Evolutionary conservation across 495 filamentous ascomycete species (phyloP).

Genomic region (Aspergillus campestris): DNA sequence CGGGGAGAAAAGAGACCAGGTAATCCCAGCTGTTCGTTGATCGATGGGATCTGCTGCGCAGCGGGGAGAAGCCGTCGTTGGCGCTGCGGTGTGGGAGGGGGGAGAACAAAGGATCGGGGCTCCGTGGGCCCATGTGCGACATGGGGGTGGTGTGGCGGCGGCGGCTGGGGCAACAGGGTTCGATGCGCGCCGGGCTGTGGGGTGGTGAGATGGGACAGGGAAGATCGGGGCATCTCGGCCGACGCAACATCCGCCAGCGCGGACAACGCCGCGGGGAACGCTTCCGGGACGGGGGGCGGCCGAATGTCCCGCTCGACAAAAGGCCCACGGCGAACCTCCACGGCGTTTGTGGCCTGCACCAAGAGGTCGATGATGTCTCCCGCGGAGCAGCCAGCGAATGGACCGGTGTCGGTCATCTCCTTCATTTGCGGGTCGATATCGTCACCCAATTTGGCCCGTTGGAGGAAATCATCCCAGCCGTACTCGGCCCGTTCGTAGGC

Average conservation of each 20-base stretch:
- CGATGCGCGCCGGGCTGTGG: slow-evolving; percentile 17
- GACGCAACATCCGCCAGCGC: slow-evolving; percentile 30
- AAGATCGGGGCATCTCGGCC: slow-evolving; percentile 14
- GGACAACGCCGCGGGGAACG: slow-evolving; percentile 17
- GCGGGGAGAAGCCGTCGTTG: slow-evolving; percentile 34
- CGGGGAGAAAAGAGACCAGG: slow-evolving; percentile 29
- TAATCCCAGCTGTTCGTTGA: slow-evolving; percentile 21
- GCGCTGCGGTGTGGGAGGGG: slow-evolving; percentile 27
- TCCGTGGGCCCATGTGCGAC: slow-evolving; percentile 27
- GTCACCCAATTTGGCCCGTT: slow-evolving; percentile 29
- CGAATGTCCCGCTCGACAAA: slow-evolving; percentile 2
- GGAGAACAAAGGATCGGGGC: slow-evolving; percentile 32
- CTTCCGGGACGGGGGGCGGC: slow-evolving; percentile 5
- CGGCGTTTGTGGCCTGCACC: slow-evolving; percentile 13
- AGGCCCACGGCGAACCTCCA: slow-evolving; percentile 8
- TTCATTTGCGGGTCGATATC: slow-evolving; percentile 35
- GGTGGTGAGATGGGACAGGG: slow-evolving; percentile 20
- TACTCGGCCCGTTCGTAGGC: slow-evolving; percentile 24
- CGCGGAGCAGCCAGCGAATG: slow-evolving; percentile 9
- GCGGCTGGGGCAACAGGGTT: slow-evolving; percentile 21
- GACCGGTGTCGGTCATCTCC: slow-evolving; percentile 19
- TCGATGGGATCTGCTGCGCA: slow-evolving; percentile 20
- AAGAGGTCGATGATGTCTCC: slow-evolving; percentile 14
- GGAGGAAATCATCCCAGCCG: slow-evolving; percentile 37
- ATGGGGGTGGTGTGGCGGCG: slow-evolving; percentile 4